Percentiles rank a stretch among this genome's conserved stretches.
phyloP scores from a whole-genome alignment of 2,329 filamentous ascomycete species.

The Esteya vermicola region DNA sequence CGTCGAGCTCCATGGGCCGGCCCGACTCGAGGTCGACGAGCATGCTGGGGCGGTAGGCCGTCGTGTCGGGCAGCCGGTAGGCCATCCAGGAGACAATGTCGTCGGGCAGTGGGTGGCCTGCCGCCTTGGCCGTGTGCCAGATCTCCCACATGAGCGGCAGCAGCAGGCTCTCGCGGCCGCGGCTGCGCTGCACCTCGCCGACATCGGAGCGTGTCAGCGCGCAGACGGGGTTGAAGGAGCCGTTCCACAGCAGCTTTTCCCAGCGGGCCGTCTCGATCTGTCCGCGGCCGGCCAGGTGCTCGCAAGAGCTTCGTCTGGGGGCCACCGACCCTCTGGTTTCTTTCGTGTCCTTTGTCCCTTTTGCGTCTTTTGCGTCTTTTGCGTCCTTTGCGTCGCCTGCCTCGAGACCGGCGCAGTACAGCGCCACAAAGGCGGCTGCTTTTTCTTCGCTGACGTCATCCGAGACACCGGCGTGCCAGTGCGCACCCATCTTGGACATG shows the following conservation, averaged over 20 bases:
- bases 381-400: too few relatives aligned
- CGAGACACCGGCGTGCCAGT: conserved; percentile 1
- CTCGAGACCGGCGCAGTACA: conserved; percentile 9
- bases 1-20: conserved; percentile 17
- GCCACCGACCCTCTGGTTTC: too few relatives aligned
- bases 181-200: conserved; percentile 10
- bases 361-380: too few relatives aligned
- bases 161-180: conserved; percentile 12
- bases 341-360: too few relatives aligned
- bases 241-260: conserved; percentile 12
- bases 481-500: conserved; percentile 8
- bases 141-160: conserved; percentile 21
- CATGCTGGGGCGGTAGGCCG: conserved; percentile 18
- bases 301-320: background rate
- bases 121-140: conserved; percentile 17
- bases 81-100: conserved; percentile 16
- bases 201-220: conserved; percentile 9
- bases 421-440: background rate
- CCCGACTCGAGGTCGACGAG: conserved; percentile 16
- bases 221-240: conserved; percentile 10
- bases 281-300: conserved; percentile 6
- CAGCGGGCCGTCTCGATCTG: conserved; percentile 9
- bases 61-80: conserved; percentile 15
- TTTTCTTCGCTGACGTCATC: background rate
- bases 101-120: conserved; percentile 13